Percentiles rank a stretch among this genome's conserved stretches.
Evolutionary conservation across 1,284 basidiomycete species (phyloP).

Genomic region (Ustilago xerochloae): DNA sequence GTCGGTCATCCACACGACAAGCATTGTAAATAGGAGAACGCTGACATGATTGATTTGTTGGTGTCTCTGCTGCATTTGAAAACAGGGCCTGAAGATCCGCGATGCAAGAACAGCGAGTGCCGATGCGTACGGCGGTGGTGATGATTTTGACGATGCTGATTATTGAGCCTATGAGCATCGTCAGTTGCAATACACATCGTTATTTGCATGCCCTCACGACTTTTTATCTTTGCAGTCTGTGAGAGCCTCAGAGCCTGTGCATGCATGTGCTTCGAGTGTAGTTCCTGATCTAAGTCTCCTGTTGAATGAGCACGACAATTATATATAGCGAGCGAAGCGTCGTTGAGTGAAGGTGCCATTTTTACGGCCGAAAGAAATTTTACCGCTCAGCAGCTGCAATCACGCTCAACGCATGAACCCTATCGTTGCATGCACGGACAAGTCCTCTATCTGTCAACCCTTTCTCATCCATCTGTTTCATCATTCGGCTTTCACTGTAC

Average conservation of each 20-base stretch:
- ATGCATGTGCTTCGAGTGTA: neutral
- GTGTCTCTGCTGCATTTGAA: neutral
- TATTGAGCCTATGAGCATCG: constrained; percentile 16
- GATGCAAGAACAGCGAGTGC: constrained; percentile 22
- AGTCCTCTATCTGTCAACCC: neutral
- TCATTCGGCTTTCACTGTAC: neutral
- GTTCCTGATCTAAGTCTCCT: neutral
- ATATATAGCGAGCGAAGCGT: neutral
- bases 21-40: neutral
- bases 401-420: constrained; percentile 11
- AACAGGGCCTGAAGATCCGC: constrained; percentile 13
- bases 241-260: too few relatives aligned
- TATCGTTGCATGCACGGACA: neutral
- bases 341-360: neutral
- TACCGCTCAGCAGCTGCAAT: neutral
- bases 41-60: neutral
- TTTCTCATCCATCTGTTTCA: neutral
- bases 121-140: constrained; percentile 18
- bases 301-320: neutral
- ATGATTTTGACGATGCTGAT: constrained; percentile 36
- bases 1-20: too few relatives aligned
- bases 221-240: too few relatives aligned
- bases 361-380: constrained; percentile 16
- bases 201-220: too few relatives aligned
- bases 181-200: neutral